Percentiles rank a stretch among this genome's conserved stretches.
Evolutionary conservation across 805 yeast genomes (phyloP).

Genomic region (Saturnispora ahearnii): DNA sequence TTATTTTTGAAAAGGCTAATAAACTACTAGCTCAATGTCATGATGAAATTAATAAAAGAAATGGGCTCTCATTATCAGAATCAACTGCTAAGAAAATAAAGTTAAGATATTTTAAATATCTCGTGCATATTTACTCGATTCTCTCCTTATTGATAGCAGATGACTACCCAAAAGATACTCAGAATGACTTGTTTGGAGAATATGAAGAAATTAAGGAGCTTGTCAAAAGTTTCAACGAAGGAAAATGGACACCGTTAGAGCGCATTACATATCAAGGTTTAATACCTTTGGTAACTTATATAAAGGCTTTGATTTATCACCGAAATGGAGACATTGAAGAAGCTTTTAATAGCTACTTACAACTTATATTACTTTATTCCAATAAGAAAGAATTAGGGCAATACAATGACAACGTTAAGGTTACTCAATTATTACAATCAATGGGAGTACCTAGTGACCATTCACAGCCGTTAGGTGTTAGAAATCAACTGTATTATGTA

Average conservation of each 20-base stretch:
- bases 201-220: neutral
- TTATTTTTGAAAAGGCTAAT: slow-evolving; percentile 7
- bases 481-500: slow-evolving; percentile 19
- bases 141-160: neutral
- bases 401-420: neutral
- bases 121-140: neutral
- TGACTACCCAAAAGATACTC: neutral
- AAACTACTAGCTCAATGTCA: slow-evolving; percentile 29
- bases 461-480: slow-evolving; percentile 6
- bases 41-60: neutral
- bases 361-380: neutral
- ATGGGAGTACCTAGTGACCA: neutral
- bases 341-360: neutral
- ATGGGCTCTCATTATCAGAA: neutral
- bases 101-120: neutral
- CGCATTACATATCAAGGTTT: neutral
- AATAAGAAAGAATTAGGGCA: neutral
- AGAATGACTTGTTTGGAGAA: neutral
- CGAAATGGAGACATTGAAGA: neutral
- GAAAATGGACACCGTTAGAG: neutral
- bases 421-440: neutral
- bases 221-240: neutral
- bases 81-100: neutral
- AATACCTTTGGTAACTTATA: neutral
- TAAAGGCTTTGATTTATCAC: neutral